Base-by-base conservation (phyloP, 768 basidiomycete species). In the Tulasnella sp. region DNA sequence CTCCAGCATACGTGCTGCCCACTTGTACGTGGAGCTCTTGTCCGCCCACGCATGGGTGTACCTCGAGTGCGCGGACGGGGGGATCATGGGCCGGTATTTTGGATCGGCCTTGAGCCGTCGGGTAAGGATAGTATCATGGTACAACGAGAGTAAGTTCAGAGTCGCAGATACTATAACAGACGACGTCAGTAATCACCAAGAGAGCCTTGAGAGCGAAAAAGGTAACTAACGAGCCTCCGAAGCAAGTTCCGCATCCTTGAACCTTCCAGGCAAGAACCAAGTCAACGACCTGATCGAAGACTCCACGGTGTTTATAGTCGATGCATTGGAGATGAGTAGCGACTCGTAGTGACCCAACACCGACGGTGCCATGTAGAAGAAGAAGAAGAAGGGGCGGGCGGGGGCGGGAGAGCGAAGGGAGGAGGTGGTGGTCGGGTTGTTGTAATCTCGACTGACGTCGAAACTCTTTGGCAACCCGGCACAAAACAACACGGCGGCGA, bases 211-310 rank as follows among this genome's bases (percentile, higher is more conserved):
- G 75, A 69, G 74, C 39, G 29, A 77, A 80, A 67, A 77, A 78
- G 71, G 75, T 75, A 78, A 93, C 95, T 87, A 79, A 97, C 96
- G 86, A 81, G 92, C 89, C 88, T 99, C 97, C 15, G 94, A 95
- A 77, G 93, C 96, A 71, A 99, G 85, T 83, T 98, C 96, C 67
- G 96, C 95, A 87, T 98, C 96, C 84, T 94, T 95, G 88, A 99
- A 98, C 79, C 96, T 88, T 77, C 96, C 96, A 64, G 97, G 97
- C 64, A 99, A 85, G 80, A 99, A 90, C 96, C 96, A 99, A 67
- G 95, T 96, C 76, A 98, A 84, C 49, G 94, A 96, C 79, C 94
- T 87, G 79, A 99, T 83, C 36, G 92, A 90, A 22, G 92, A 94
- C 83, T 99, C 97, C 79, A 98, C 81, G 17, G 81, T 80, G 49